Base-by-base conservation (phyloP, 192 early-diverging fungal genomes). In the Backusella australiensis region DNA sequence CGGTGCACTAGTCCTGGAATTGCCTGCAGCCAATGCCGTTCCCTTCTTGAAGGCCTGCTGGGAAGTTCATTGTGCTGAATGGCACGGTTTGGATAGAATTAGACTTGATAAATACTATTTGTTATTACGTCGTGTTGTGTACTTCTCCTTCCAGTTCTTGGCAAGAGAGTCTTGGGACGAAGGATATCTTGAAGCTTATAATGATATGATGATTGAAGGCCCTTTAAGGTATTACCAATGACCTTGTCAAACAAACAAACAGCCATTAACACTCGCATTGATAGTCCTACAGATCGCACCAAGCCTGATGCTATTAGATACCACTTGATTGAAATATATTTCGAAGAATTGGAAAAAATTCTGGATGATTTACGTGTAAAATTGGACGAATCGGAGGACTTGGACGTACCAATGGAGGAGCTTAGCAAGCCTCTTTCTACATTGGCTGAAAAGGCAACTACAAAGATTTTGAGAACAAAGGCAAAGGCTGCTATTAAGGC, bases 91-190 rank as follows among this genome's bases (percentile, higher is more conserved):
- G 52, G 94, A 95, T 82, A 88, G 91, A 39, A 78, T 93, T 81
- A 93, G 94, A 81, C 75, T 94, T 32, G 91, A 95, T 82, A 95
- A 95, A 78, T 95, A 89, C 70, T 92, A 92, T 75, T 86, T 90
- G 71, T 78, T 95, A 39, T 76, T 91, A 32, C 85, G 93, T 78
- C 89, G 89, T 69, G 86, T 94, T 71, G 82, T 91, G 34, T 84
- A 75, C 42, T 85, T 85, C 46, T 86, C 91, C 5, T 93, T 94
- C 85, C 77, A 79, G 34, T 87, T 87, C 73, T 80, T 95, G 34
- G 87, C 88, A 34, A 77, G 84, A 74, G 81, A 89, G 23, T 73
- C 84, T 7, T 94, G 91, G 91, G 86, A 86, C 36, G 39, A 72
- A 35, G 87, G 76, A 2, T 69, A 83, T 9, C 81, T 93, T 46